Evolutionary conservation across 306 rosid species (phyloP).

Genomic region (Casuarina cunninghamiana): DNA sequence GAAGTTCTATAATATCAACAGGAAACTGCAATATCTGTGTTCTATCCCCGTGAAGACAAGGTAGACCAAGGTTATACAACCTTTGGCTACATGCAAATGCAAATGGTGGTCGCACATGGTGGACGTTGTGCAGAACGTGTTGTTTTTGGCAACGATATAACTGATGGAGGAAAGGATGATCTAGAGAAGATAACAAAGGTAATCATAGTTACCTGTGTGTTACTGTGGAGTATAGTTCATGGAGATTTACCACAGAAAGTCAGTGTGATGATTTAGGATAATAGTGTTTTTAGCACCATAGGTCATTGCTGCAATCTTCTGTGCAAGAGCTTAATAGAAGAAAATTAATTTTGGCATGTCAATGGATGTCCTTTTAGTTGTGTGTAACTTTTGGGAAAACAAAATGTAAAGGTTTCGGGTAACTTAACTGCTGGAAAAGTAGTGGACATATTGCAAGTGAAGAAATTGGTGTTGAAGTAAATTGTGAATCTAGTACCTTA

Average conservation of each 20-base stretch:
- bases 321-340: not conserved
- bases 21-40: slow-evolving; percentile 96
- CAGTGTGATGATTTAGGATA: not conserved
- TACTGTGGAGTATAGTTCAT: slow-evolving; percentile 11
- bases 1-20: slow-evolving; percentile 36
- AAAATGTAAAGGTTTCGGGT: not conserved
- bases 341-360: not conserved
- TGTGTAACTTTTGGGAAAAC: not conserved
- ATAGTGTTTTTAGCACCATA: not conserved
- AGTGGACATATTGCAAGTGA: no score
- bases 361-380: not conserved
- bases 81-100: slow-evolving; percentile 94
- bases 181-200: slow-evolving; percentile 96
- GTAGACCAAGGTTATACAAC: slow-evolving; percentile 96
- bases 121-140: slow-evolving; percentile 89
- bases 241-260: not conserved
- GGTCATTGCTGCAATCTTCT: not conserved
- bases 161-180: slow-evolving; percentile 95
- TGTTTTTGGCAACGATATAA: slow-evolving; percentile 76
- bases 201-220: not conserved
- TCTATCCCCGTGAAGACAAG: slow-evolving; percentile 92
- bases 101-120: slow-evolving; percentile 98
- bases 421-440: not conserved
- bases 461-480: no score
- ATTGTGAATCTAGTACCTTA: no score